phyloP scores from a whole-genome alignment of 2,329 filamentous ascomycete genomes.

The Akanthomyces uredinophilus region DNA sequence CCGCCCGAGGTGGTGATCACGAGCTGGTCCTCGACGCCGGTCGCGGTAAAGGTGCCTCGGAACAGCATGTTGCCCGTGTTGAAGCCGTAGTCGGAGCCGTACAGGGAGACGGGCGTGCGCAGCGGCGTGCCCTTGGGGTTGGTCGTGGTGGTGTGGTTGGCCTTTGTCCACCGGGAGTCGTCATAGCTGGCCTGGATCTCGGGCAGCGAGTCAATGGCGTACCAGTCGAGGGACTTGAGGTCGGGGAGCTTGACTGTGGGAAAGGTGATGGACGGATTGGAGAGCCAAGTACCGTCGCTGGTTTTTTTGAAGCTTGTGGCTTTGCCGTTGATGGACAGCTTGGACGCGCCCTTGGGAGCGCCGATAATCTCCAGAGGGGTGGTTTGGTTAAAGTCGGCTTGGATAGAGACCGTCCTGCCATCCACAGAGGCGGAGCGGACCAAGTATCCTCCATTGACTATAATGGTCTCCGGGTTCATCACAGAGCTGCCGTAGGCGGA shows the following conservation, averaged over 20 bases:
- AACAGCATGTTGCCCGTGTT: slow-evolving; percentile 64
- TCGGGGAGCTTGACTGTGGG: slow-evolving; percentile 37
- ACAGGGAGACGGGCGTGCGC: slow-evolving; percentile 62
- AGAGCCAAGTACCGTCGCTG: slow-evolving; percentile 43
- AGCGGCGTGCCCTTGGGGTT: slow-evolving; percentile 54
- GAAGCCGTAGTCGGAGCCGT: slow-evolving; percentile 69
- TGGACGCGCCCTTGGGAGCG: slow-evolving; percentile 44
- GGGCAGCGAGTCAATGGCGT: slow-evolving; percentile 64
- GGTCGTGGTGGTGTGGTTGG: slow-evolving; percentile 49
- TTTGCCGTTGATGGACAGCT: slow-evolving; percentile 39
- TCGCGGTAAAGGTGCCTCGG: slow-evolving; percentile 63
- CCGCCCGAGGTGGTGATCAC: slow-evolving; percentile 61
- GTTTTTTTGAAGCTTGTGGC: slow-evolving; percentile 31
- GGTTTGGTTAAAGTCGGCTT: slow-evolving; percentile 68
- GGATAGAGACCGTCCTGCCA: slow-evolving; percentile 54
- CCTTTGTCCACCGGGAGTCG: slow-evolving; percentile 61
- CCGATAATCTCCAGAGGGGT: slow-evolving; percentile 64
- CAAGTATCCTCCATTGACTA: slow-evolving; percentile 61
- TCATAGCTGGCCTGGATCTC: slow-evolving; percentile 62
- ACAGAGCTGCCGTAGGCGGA: slow-evolving; percentile 30
- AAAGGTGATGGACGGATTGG: slow-evolving; percentile 44
- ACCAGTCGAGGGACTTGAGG: slow-evolving; percentile 59
- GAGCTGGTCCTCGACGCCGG: slow-evolving; percentile 53
- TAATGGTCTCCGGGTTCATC: slow-evolving; percentile 41
- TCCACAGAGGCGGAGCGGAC: slow-evolving; percentile 54